Evolutionary conservation across 345 rosid species (phyloP).

Genomic region (Jatropha curcas): DNA sequence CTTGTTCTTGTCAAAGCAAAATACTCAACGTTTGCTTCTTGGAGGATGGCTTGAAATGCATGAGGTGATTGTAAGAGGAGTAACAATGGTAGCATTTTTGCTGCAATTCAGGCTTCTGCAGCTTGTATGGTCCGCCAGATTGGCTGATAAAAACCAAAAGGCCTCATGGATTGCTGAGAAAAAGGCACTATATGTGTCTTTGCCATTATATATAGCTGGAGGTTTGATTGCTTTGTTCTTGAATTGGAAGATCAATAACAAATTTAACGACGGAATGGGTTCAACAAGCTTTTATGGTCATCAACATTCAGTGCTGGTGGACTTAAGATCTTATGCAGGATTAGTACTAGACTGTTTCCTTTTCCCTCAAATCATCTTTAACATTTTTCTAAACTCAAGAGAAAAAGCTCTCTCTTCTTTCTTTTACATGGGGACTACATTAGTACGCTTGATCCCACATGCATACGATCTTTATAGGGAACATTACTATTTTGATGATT

Average conservation of each 20-base stretch:
- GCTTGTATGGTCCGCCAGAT: conserved; percentile 19
- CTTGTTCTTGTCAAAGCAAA: conserved; percentile 9
- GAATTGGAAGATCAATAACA: conserved; percentile 14
- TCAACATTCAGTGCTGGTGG: conserved; percentile 16
- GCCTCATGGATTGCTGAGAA: conserved; percentile 26
- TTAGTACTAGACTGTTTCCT: conserved; percentile 31
- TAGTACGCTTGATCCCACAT: conserved; percentile 23
- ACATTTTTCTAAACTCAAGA: conserved; percentile 21
- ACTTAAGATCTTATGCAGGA: conserved; percentile 25
- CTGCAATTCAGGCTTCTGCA: conserved; percentile 27
- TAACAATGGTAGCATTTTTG: conserved; percentile 23
- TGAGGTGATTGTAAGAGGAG: conserved; percentile 25
- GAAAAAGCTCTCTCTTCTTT: conserved; percentile 22
- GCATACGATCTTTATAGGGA: conserved; percentile 27
- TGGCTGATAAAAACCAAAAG: conserved; percentile 12
- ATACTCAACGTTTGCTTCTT: not conserved
- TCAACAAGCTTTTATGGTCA: not conserved
- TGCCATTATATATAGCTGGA: conserved; percentile 21
- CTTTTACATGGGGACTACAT: conserved; percentile 29
- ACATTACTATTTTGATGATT: not conserved
- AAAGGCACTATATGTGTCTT: conserved; percentile 19
- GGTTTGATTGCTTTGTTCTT: conserved; percentile 17
- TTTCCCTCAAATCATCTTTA: conserved; percentile 33
- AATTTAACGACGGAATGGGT: not conserved
- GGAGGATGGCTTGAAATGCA: conserved; percentile 17